Evolutionary conservation across 371 early-diverging fungal genomes (phyloP).

Genomic region (Syncephalastrum contaminatum): DNA sequence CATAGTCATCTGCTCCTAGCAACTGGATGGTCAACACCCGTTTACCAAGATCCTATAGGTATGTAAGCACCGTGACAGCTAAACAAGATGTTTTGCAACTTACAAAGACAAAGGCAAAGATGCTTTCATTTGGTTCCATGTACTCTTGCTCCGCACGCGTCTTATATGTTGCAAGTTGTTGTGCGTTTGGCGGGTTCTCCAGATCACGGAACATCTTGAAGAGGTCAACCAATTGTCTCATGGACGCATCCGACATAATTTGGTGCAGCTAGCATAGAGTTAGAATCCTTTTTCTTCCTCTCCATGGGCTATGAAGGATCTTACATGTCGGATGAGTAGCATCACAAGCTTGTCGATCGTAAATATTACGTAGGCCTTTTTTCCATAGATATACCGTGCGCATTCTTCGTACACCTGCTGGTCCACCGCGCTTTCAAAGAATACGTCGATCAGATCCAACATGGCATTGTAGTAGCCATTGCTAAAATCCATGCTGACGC

Average conservation of each 20-base stretch:
- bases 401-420: conserved; percentile 84
- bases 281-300: neutral
- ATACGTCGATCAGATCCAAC: conserved; percentile 66
- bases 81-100: conserved; percentile 15
- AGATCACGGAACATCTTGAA: conserved; percentile 25
- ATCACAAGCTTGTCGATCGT: conserved; percentile 84
- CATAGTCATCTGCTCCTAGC: conserved; percentile 75
- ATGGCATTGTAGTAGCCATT: conserved; percentile 72
- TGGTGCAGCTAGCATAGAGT: conserved; percentile 8
- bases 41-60: conserved; percentile 44
- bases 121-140: conserved; percentile 66
- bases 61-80: neutral
- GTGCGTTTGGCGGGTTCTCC: conserved; percentile 10
- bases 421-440: conserved; percentile 80
- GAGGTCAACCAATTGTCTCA: conserved; percentile 18
- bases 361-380: conserved; percentile 76
- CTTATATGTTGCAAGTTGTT: conserved; percentile 50
- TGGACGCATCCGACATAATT: conserved; percentile 21
- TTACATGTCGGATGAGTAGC: conserved; percentile 73
- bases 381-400: conserved; percentile 79
- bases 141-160: conserved; percentile 66
- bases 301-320: neutral
- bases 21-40: conserved; percentile 74
- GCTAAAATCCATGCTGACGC: conserved; percentile 40
- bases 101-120: conserved; percentile 80